These are phyloP conservation scores for Phalaenopsis equestris DNA, from an alignment of 106 monocot genomes.

Conservation along the genomic window DNA sequence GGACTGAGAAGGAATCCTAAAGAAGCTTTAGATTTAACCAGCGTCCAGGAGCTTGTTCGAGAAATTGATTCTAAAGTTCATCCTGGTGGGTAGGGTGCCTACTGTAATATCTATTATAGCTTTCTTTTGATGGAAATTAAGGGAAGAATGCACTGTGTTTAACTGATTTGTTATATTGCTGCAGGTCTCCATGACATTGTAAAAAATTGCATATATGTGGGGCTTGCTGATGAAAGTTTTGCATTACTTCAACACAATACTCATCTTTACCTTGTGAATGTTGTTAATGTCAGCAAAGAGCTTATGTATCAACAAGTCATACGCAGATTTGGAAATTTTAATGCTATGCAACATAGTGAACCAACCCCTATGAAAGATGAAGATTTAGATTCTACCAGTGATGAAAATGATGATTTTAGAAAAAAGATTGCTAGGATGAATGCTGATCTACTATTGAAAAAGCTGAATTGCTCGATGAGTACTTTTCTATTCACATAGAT, in stretches of 20 bases:
- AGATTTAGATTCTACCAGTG: slow-evolving; percentile 39
- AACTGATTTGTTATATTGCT: no score
- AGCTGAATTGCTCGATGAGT: slow-evolving; percentile 73
- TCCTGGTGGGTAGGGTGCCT: no score
- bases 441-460: slow-evolving; percentile 76
- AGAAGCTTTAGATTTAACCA: slow-evolving; percentile 63
- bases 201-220: slow-evolving; percentile 91
- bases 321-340: slow-evolving; percentile 72
- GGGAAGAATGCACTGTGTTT: no score
- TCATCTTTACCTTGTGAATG: slow-evolving; percentile 83
- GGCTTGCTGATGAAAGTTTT: slow-evolving; percentile 94
- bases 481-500: slow-evolving; percentile 78
- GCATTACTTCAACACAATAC: slow-evolving; percentile 80
- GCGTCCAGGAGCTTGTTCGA: slow-evolving; percentile 66
- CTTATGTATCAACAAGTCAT: slow-evolving; percentile 97
- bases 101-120: no score
- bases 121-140: no score
- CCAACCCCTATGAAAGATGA: slow-evolving; percentile 86
- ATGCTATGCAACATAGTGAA: slow-evolving; percentile 94
- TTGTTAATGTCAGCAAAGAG: slow-evolving; percentile 87
- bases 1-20: slow-evolving; percentile 81
- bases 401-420: slow-evolving; percentile 44
- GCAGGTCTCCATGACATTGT: slow-evolving; percentile 68
- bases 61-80: slow-evolving; percentile 69
- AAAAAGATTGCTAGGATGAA: slow-evolving; percentile 81